Evolutionary conservation across 257 asterid genomes (phyloP), one percentile per base, ranked within the genome.

Genomic region (Nicotiana noctiflora): DNA sequence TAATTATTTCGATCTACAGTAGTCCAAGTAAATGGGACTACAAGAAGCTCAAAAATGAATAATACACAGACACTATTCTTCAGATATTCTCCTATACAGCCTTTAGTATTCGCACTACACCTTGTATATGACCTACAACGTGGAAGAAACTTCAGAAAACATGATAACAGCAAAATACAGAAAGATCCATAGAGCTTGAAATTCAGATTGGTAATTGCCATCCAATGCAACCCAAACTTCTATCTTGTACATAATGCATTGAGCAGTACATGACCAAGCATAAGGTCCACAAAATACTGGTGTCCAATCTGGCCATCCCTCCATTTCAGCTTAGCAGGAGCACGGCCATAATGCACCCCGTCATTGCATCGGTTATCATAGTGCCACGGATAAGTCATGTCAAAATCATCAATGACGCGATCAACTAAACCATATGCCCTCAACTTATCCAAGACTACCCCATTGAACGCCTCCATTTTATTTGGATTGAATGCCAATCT

Each of bases 341-440:
- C 98, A 17, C 99, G 96, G 17, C 99, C 99, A 5, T 93, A 95
- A 87, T 95, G 99, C 37, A 95, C 97, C 77, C 99, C 98, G 3
- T 96, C 98, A 32, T 88, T 96, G 87, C 97, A 93, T 81, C 99
- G 88, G 85, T 94, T 96, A 49, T 91, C 94, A 7, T 81, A 96
- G 83, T 96, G 99, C 98, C 99, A 95, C 4, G 99, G 96, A 85
- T 88, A 96, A 8, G 98, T 94, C 95, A 96, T 86, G 79, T 96
- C 99, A 1, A 96, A 96, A 84, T 83, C 93, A 68, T 96, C 99
- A 10, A 96, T 82, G 4, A 94, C 97, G 19, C 82, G 65, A 80
- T 77, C 81, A 3, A 96, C 65, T 32, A 88, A 84, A 34, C 92
- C 88, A n/a, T 90, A 77, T 15, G 85, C 83, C 88, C 94, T 94